A percentile compares a stretch with the other conserved stretches of the same genome.
Evolutionary conservation across 148 eudicot genomes (phyloP).

Genomic region (Vaccinium corymbosum): DNA sequence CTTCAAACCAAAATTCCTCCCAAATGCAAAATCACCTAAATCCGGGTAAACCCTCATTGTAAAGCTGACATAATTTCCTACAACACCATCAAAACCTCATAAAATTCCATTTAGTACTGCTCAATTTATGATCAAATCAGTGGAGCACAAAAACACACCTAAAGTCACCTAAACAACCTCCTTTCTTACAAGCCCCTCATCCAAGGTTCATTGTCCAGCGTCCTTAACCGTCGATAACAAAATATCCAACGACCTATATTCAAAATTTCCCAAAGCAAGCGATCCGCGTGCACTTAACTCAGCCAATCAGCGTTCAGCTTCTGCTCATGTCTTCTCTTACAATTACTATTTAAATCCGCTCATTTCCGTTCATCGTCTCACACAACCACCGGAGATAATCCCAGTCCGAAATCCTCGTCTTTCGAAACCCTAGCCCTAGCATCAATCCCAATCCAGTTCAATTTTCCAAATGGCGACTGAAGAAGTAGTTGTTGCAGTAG

Average conservation of each 20-base stretch:
- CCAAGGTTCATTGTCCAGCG: conserved; percentile 6
- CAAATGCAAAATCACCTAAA: neutral
- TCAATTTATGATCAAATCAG: conserved; percentile 27
- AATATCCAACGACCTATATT: conserved; percentile 35
- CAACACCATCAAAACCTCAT: conserved; percentile 24
- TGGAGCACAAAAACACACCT: conserved; percentile 48
- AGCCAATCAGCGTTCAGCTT: conserved; percentile 34
- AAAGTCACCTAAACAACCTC: conserved; percentile 10
- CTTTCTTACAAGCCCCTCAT: conserved; percentile 6
- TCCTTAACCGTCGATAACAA: conserved; percentile 38
- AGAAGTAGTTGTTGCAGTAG: conserved; percentile 33
- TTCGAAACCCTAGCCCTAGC: conserved; percentile 14
- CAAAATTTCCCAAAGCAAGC: conserved; percentile 15
- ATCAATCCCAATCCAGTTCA: neutral
- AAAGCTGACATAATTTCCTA: conserved; percentile 48
- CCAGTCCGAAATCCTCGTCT: neutral
- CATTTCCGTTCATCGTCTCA: conserved; percentile 12
- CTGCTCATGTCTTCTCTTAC: conserved; percentile 10
- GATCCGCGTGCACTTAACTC: conserved; percentile 30
- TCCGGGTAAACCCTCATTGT: conserved; percentile 22
- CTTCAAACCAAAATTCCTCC: conserved; percentile 39
- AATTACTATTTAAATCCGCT: conserved; percentile 52
- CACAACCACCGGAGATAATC: conserved; percentile 4
- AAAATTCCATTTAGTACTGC: conserved; percentile 16
- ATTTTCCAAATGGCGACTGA: conserved; percentile 48